These are phyloP conservation scores for Candida koratica DNA, from an alignment of 805 yeast species.

Conservation along the genomic window DNA sequence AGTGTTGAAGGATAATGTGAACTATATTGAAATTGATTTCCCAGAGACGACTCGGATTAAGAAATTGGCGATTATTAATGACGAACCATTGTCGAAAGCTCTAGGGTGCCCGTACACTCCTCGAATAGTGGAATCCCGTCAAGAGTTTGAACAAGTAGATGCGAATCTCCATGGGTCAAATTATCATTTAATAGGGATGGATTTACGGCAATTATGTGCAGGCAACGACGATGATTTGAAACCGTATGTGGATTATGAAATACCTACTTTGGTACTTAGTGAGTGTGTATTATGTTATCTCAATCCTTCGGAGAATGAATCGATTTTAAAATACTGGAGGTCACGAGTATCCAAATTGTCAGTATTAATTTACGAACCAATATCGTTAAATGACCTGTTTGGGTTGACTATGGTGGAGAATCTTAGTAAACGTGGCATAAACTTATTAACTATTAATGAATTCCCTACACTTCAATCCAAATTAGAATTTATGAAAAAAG, in stretches of 20 bases:
- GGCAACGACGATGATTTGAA: neutral
- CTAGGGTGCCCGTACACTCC: conserved; percentile 15
- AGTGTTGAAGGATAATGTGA: conserved; percentile 35
- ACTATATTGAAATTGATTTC: conserved; percentile 64
- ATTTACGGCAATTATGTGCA: conserved; percentile 37
- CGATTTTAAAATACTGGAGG: conserved; percentile 44
- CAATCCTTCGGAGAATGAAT: conserved; percentile 44
- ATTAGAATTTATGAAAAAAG: conserved; percentile 19
- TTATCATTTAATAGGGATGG: conserved; percentile 55
- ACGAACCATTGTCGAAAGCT: conserved; percentile 23
- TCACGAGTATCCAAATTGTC: conserved; percentile 21
- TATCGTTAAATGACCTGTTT: conserved; percentile 58
- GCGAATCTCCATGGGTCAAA: conserved; percentile 32
- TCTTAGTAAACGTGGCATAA: conserved; percentile 56
- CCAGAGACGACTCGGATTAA: conserved; percentile 50
- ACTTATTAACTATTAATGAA: conserved; percentile 51
- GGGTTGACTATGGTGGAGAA: conserved; percentile 68
- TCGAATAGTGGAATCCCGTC: conserved; percentile 15
- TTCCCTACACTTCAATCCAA: conserved; percentile 44
- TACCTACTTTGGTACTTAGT: conserved; percentile 61
- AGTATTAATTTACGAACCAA: conserved; percentile 64
- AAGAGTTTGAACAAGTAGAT: conserved; percentile 21
- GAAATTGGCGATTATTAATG: conserved; percentile 41
- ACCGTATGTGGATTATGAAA: conserved; percentile 21
- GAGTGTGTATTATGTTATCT: conserved; percentile 78